Conservation (phyloP, 306 rosid genomes). For the Astragalus glycyphyllos region DNA sequence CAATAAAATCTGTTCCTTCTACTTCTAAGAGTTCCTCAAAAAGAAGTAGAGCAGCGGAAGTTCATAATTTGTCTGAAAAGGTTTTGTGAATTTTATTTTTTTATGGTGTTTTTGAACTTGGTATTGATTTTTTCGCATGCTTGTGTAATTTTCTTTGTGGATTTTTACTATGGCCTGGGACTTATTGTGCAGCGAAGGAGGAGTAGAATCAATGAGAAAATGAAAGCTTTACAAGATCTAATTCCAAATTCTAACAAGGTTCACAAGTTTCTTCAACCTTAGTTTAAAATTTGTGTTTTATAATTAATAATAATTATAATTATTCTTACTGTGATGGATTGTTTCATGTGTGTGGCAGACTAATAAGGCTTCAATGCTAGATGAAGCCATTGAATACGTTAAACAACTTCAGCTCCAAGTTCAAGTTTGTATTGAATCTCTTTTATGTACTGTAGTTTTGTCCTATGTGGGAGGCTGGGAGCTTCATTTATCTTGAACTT, state of each 20-base stretch:
- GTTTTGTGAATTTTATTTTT: slow-evolving; percentile 51
- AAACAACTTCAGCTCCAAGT: slow-evolving; percentile 99
- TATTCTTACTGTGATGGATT: slow-evolving; percentile 13
- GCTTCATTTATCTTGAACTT: neutral
- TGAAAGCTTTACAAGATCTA: slow-evolving; percentile 93
- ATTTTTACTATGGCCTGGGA: slow-evolving; percentile 32
- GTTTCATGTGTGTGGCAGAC: slow-evolving; percentile 60
- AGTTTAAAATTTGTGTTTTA: neutral
- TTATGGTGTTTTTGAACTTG: slow-evolving; percentile 9
- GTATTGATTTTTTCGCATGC: neutral
- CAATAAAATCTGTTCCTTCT: slow-evolving; percentile 42
- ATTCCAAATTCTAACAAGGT: slow-evolving; percentile 98
- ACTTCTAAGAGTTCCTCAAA: slow-evolving; percentile 71
- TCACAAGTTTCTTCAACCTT: slow-evolving; percentile 32
- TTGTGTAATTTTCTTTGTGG: slow-evolving; percentile 28
- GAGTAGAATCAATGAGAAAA: slow-evolving; percentile 95
- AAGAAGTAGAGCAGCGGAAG: slow-evolving; percentile 97
- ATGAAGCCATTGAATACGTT: slow-evolving; percentile 96
- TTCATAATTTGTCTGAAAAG: slow-evolving; percentile 97
- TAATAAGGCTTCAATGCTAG: slow-evolving; percentile 98
- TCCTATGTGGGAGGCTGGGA: neutral
- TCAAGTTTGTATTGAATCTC: slow-evolving; percentile 60
- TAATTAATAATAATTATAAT: neutral
- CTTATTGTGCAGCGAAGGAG: slow-evolving; percentile 79
- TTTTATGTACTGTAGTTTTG: slow-evolving; percentile 25